These are phyloP conservation scores for Leccinum rimulosum DNA, from an alignment of 768 basidiomycete species.

Conservation along the genomic window DNA sequence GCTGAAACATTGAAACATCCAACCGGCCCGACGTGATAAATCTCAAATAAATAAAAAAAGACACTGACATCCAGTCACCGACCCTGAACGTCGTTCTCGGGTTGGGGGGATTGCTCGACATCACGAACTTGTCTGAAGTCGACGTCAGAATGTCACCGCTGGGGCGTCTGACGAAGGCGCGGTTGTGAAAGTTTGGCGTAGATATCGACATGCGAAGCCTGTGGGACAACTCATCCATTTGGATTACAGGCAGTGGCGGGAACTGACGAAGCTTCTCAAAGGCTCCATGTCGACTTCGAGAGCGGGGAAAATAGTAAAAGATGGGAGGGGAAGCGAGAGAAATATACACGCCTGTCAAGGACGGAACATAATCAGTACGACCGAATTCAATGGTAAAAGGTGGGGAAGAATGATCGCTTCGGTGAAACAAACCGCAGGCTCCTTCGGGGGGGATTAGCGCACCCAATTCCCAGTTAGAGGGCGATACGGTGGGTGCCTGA, in stretches of 20 bases:
- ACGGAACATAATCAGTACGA: constrained; percentile 15
- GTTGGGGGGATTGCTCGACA: constrained; percentile 72
- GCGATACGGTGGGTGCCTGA: constrained; percentile 19
- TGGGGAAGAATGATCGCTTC: constrained; percentile 18
- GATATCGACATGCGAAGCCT: constrained; percentile 36
- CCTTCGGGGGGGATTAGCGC: neutral
- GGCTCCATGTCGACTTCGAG: constrained; percentile 61
- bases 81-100: constrained; percentile 62
- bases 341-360: constrained; percentile 50
- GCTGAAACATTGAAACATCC: constrained; percentile 1
- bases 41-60: constrained; percentile 20
- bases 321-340: constrained; percentile 47
- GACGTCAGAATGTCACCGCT: neutral
- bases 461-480: constrained; percentile 3
- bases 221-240: constrained; percentile 15
- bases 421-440: constrained; percentile 9
- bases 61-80: constrained; percentile 76
- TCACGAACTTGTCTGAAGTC: constrained; percentile 42
- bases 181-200: constrained; percentile 32
- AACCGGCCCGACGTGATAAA: constrained; percentile 9
- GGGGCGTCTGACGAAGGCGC: constrained; percentile 10
- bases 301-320: constrained; percentile 51
- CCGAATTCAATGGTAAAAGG: constrained; percentile 11
- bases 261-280: constrained; percentile 49
- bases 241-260: constrained; percentile 24